These are phyloP conservation scores for Thraustochytrium striatum DNA, from an alignment of 352 stramenopile species.

Conservation along the genomic window DNA sequence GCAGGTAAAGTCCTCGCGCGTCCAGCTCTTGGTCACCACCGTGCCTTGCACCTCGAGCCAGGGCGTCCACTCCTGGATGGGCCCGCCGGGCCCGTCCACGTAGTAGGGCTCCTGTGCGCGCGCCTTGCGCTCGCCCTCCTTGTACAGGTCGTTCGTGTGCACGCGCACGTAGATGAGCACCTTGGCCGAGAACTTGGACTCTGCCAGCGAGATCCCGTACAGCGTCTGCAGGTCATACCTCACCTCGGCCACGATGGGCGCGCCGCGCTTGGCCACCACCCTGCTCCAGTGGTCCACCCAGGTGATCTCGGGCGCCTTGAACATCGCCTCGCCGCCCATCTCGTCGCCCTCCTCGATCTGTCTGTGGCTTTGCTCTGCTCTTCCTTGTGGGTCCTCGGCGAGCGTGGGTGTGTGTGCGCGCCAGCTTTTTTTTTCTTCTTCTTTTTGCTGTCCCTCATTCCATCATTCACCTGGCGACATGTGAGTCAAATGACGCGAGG, in stretches of 20 bases:
- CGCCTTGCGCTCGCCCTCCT: not conserved
- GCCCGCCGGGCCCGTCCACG: not conserved
- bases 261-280: not conserved
- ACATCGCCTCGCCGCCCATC: conserved; percentile 51
- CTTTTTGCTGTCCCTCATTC: too few relatives aligned
- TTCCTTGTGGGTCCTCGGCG: too few relatives aligned
- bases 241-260: not conserved
- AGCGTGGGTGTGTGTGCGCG: too few relatives aligned
- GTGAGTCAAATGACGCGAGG: too few relatives aligned
- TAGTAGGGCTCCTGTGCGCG: not conserved
- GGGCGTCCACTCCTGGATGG: not conserved
- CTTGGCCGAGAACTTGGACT: not conserved
- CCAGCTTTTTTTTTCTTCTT: too few relatives aligned
- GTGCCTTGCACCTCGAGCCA: conserved; percentile 8
- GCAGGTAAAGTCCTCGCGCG: not conserved
- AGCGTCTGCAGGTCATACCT: not conserved
- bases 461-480: too few relatives aligned
- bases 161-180: conserved; percentile 4
- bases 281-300: not conserved
- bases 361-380: not conserved
- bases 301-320: not conserved
- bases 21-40: conserved; percentile 7
- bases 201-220: not conserved
- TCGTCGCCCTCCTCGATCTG: not conserved
- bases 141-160: not conserved